Base-by-base conservation (phyloP, 352 stramenopile species). In the Globisporangium canariense region DNA sequence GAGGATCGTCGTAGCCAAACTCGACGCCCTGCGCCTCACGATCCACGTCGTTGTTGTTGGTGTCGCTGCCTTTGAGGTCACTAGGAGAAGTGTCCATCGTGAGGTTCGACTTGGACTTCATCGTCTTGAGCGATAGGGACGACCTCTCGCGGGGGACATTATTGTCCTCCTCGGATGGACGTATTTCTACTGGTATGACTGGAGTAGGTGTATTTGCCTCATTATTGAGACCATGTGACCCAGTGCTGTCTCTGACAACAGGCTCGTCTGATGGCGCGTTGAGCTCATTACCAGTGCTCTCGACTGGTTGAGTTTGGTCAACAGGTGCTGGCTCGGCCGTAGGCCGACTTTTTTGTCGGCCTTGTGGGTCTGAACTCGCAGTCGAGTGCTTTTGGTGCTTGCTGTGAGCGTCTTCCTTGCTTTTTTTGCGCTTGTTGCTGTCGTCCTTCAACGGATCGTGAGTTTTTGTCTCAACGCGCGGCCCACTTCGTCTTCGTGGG, bases 1-100 rank as follows among this genome's bases (percentile, higher is more conserved):
- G 30, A 8, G 41, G n/a, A 16, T 73, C 66, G 3, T 82, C 79
- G 52, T 88, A 86, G 11, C 67, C 79, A 60, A 81, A 86, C 14
- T 58, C 73, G 4, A 83, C 54, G 18, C 76, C 71, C 58, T 77
- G 71, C 1, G 65, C 57, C 11, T 73, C 71, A 16, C 71, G 66
- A 52, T 68, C 61, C 1, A 40, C 20, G 32, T 81, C 70, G 18
- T 68, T 49, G 4, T 62, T 47, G 8, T 53, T 45, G 0, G 25
- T 54, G 32, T 80, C 65, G 22, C 65, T 73, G n/a, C 58, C 69
- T 47, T 64, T 43, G 0, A 65, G 36, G 10, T 58, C 38, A 3
- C 13, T 22, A 4, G 20, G 20, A 3, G 28, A 46, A 3, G 49
- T 32, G 5, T 71, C 47, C 6, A 64, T 32, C 10, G 58, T 41